Evolutionary conservation across 768 basidiomycete species (phyloP), one percentile per base, ranked within the genome.

Genomic region (Lyophyllum semitale): DNA sequence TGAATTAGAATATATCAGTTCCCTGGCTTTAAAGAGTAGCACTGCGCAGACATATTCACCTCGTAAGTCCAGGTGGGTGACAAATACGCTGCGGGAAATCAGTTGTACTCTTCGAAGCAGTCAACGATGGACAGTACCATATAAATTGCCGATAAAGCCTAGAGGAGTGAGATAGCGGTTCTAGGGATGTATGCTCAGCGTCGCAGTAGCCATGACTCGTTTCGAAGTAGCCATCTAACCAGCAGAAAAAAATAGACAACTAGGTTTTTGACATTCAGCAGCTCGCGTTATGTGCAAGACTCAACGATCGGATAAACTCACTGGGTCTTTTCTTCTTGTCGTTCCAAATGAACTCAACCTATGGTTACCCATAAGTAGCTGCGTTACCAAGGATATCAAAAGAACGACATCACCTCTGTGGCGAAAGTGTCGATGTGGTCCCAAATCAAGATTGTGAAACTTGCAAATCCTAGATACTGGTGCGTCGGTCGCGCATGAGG

Each of bases 161-260:
- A 87, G 68, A 0, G 85, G 85, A 0, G 82, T 85, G 18, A 87
- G 67, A 60, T 88, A 88, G 23, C 85, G 80, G 60, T 87, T 87
- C 84, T 87, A 30, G 12, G 4, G 18, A 20, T 13, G 26, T 20
- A 40, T 7, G 9, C 26, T 48, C n/a, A 55, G 43, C 5, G 40
- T n/a, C 15, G 7, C 33, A 25, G 11, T n/a, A 6, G 23, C 18
- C 42, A 32, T 18, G 38, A 53, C 2, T 25, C 7, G 15, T 9
- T 17, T 11, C 9, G n/a, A 18, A 2, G 20, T 2, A 17, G 4
- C 8, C 18, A 15, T 65, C 74, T 18, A 42, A 78, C 77, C 51
- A 79, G 62, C 20, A 79, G 65, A 56, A 80, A 79, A 8, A 79
- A 66, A 59, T 74, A 78, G 17, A 72, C 65, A 41, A 79, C 78